These are phyloP conservation scores for Picochlorum sp. DNA, from an alignment of 139 green algal species.

Conservation along the genomic window DNA sequence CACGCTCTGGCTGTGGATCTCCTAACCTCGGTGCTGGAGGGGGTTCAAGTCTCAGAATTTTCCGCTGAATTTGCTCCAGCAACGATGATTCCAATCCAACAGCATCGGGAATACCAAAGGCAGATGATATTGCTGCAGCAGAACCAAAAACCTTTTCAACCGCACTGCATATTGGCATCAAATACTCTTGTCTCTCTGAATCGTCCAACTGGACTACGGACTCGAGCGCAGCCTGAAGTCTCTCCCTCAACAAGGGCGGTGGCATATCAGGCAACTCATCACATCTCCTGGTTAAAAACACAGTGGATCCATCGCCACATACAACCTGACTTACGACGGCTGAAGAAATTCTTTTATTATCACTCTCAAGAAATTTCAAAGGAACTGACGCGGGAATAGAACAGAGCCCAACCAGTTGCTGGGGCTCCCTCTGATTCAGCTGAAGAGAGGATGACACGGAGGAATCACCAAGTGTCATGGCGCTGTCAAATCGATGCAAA, in stretches of 20 bases:
- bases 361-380: conserved; percentile 29
- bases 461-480: conserved; percentile 22
- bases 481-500: no score
- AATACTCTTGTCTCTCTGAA: background rate
- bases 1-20: conserved; percentile 50
- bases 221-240: conserved; percentile 18
- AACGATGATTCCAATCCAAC: conserved; percentile 65
- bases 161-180: conserved; percentile 33
- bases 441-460: conserved; percentile 19
- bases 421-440: background rate
- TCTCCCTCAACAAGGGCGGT: conserved; percentile 30
- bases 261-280: conserved; percentile 48
- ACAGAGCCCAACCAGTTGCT: background rate
- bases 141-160: conserved; percentile 72
- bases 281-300: conserved; percentile 50
- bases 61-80: conserved; percentile 49
- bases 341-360: background rate
- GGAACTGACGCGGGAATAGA: conserved; percentile 17
- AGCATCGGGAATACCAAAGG: conserved; percentile 52
- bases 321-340: conserved; percentile 47
- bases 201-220: background rate
- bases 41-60: conserved; percentile 56
- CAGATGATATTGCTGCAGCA: conserved; percentile 64
- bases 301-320: conserved; percentile 43
- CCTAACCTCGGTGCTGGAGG: conserved; percentile 42